Conservation (phyloP, 2,329 filamentous ascomycete species). For the Bertia moriformis region DNA sequence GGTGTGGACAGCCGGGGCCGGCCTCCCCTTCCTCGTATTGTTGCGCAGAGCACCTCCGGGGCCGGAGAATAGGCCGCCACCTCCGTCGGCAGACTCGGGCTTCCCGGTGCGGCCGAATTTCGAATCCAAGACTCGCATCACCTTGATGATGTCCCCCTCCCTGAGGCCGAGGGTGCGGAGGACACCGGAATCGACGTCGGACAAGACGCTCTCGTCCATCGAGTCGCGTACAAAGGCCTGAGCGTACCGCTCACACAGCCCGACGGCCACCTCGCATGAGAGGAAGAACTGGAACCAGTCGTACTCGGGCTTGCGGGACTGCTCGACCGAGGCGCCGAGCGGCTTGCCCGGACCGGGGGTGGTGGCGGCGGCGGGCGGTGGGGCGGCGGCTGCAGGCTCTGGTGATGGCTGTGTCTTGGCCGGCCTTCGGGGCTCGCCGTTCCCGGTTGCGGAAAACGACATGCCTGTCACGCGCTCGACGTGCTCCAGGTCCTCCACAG, state of each 20-base stretch:
- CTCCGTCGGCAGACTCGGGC: conserved; percentile 21
- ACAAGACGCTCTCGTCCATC: conserved; percentile 86
- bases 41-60: conserved; percentile 83
- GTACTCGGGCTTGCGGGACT: conserved; percentile 56
- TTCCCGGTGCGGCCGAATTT: conserved; percentile 60
- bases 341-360: conserved; percentile 12
- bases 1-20: conserved; percentile 71
- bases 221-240: conserved; percentile 80
- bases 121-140: conserved; percentile 76
- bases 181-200: conserved; percentile 72
- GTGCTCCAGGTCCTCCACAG: conserved; percentile 82
- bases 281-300: conserved; percentile 99
- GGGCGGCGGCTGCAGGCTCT: no score
- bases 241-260: conserved; percentile 86
- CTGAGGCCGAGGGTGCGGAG: conserved; percentile 82
- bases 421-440: no score
- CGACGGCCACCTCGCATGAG: conserved; percentile 75
- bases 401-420: no score
- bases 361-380: neutral
- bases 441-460: conserved; percentile 35
- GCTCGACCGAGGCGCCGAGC: conserved; percentile 47
- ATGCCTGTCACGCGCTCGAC: conserved; percentile 78
- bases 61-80: conserved; percentile 67
- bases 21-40: conserved; percentile 84
- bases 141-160: conserved; percentile 89